phyloP scores from a whole-genome alignment of 163 green algal genomes.

The Smithsoniella earleae region DNA sequence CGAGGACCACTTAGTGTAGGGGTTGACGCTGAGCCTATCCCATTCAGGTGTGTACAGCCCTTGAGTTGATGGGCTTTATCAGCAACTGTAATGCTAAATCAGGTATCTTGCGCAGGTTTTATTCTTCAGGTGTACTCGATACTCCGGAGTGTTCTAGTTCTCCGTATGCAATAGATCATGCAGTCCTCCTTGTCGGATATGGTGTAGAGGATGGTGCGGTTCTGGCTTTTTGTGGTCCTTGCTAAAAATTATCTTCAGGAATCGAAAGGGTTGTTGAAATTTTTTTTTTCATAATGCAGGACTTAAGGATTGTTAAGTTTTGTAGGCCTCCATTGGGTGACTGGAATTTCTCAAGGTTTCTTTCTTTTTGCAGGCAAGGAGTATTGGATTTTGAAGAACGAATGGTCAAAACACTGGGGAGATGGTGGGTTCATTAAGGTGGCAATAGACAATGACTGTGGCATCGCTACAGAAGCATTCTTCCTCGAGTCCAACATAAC shows the following conservation, averaged over 20 bases:
- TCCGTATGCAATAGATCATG: slow-evolving; percentile 58
- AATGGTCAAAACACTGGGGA: slow-evolving; percentile 44
- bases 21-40: slow-evolving; percentile 51
- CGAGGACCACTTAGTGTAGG: slow-evolving; percentile 54
- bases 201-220: slow-evolving; percentile 41
- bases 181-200: slow-evolving; percentile 67
- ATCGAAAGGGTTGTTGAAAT: too few species aligned
- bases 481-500: slow-evolving; percentile 27
- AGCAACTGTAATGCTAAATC: too few species aligned
- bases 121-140: slow-evolving; percentile 46
- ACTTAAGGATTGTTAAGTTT: too few species aligned
- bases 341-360: too few species aligned
- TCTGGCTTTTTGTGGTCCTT: too few species aligned
- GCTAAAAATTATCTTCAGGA: too few species aligned
- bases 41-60: slow-evolving; percentile 53
- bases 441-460: slow-evolving; percentile 54
- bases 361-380: slow-evolving; percentile 40
- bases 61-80: too few species aligned
- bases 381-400: slow-evolving; percentile 62
- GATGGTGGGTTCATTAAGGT: slow-evolving; percentile 63
- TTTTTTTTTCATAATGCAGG: too few species aligned
- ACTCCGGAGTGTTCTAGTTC: slow-evolving; percentile 36
- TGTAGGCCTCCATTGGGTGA: too few species aligned
- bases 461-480: slow-evolving; percentile 46
- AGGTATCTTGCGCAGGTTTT: slow-evolving; percentile 47